Percentiles rank a stretch among this genome's conserved stretches.
These are phyloP conservation scores for Cucumis hystrix DNA, from an alignment of 306 rosid genomes.

Conservation along the genomic window DNA sequence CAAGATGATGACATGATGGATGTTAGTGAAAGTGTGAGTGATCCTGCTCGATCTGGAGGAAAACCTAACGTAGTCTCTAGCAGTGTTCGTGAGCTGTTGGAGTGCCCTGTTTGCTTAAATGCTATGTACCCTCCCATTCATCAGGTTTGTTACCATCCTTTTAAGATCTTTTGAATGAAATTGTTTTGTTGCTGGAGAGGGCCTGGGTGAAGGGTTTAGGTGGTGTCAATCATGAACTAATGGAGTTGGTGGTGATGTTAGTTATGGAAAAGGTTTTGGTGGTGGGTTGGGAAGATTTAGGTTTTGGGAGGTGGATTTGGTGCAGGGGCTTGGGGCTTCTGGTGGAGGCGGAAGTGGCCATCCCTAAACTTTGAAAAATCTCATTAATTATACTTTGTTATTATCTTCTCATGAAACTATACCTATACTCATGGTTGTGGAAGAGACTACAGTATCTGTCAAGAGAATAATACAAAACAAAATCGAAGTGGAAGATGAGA, in stretches of 20 bases:
- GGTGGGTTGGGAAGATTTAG: neutral
- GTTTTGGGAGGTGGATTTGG: neutral
- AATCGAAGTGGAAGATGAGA: neutral
- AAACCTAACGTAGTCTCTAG: conserved; percentile 64
- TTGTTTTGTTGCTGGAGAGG: neutral
- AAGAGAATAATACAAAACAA: neutral
- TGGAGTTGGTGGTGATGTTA: neutral
- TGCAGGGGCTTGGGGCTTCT: neutral
- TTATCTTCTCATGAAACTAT: neutral
- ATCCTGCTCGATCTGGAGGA: conserved; percentile 26
- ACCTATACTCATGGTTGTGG: neutral
- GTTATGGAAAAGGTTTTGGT: neutral
- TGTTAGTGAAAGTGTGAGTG: conserved; percentile 45
- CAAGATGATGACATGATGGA: conserved; percentile 48
- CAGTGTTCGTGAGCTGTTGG: conserved; percentile 86
- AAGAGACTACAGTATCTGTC: neutral
- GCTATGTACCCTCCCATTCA: conserved; percentile 97
- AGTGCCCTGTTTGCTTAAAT: conserved; percentile 88
- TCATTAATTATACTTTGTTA: neutral
- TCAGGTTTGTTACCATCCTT: conserved; percentile 37
- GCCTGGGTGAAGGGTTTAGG: neutral
- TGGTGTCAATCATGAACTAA: neutral
- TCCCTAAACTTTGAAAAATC: neutral
- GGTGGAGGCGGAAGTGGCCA: neutral
- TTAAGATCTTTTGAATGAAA: neutral